Conservation (phyloP, 208 protist genomes). For the Trypanosoma platydactyli region DNA sequence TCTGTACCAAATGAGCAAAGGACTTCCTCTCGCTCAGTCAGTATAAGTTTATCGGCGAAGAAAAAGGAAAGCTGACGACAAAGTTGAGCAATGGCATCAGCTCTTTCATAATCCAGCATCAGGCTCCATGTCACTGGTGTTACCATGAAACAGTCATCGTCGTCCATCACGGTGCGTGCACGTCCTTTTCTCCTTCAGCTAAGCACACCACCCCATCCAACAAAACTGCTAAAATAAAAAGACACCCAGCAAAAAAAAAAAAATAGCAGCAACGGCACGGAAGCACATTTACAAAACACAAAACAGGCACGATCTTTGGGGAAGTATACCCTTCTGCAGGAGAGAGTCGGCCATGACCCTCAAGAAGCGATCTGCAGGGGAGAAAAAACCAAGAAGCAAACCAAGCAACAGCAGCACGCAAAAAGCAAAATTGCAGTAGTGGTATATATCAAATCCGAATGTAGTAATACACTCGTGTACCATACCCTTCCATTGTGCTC, state of each 20-base stretch:
- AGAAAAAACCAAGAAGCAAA: conserved; percentile 28
- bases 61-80: conserved; percentile 62
- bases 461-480: conserved; percentile 92
- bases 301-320: too few relatives aligned
- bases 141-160: conserved; percentile 14
- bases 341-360: too few relatives aligned
- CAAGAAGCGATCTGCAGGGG: conserved; percentile 3
- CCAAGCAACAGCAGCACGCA: conserved; percentile 9
- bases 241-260: conserved; percentile 14
- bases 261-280: background rate
- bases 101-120: conserved; percentile 73
- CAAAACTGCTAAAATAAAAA: conserved; percentile 1
- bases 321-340: too few relatives aligned
- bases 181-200: conserved; percentile 10
- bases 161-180: conserved; percentile 20
- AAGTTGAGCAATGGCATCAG: conserved; percentile 51
- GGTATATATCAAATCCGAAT: conserved; percentile 51
- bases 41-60: conserved; percentile 39
- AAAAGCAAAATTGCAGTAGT: conserved; percentile 27
- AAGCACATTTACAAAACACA: background rate
- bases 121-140: conserved; percentile 42
- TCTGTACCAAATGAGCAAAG: conserved; percentile 24
- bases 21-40: conserved; percentile 55
- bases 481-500: conserved; percentile 93
- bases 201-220: too few relatives aligned